Evolutionary conservation across 1,139 yeast species (phyloP).

Genomic region (Saccharomycopsis hybrid): DNA sequence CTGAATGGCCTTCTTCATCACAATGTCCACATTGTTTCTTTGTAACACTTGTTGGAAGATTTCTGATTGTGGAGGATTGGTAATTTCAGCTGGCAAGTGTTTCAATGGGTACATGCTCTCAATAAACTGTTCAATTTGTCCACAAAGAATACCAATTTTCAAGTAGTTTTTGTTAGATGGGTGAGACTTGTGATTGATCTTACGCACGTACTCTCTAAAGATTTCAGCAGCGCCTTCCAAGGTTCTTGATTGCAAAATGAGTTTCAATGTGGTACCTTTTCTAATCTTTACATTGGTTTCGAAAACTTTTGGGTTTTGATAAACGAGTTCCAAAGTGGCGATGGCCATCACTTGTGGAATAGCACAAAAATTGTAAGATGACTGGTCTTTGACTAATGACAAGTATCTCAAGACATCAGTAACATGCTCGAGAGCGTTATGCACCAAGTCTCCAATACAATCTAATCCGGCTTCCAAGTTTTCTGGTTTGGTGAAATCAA

Average conservation of each 20-base stretch:
- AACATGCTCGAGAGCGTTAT: slow-evolving; percentile 73
- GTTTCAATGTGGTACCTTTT: slow-evolving; percentile 79
- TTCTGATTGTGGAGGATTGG: slow-evolving; percentile 33
- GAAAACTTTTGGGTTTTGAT: slow-evolving; percentile 72
- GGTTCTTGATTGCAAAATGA: slow-evolving; percentile 69
- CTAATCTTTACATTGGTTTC: slow-evolving; percentile 76
- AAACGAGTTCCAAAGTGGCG: slow-evolving; percentile 83
- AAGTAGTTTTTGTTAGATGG: slow-evolving; percentile 86
- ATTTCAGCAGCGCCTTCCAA: slow-evolving; percentile 69
- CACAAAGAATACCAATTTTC: slow-evolving; percentile 76
- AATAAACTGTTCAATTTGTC: slow-evolving; percentile 79
- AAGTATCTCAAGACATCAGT: slow-evolving; percentile 73
- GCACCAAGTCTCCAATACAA: slow-evolving; percentile 77
- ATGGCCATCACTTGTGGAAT: slow-evolving; percentile 99
- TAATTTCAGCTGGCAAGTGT: slow-evolving; percentile 37
- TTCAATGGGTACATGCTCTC: slow-evolving; percentile 61
- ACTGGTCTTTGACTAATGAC: slow-evolving; percentile 71
- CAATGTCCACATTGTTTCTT: slow-evolving; percentile 23
- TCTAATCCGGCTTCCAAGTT: slow-evolving; percentile 51
- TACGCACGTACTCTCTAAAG: slow-evolving; percentile 66
- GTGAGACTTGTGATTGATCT: slow-evolving; percentile 70
- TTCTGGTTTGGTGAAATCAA: slow-evolving; percentile 47
- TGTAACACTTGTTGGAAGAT: slow-evolving; percentile 33
- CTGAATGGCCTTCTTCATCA: slow-evolving; percentile 10
- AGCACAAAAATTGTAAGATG: slow-evolving; percentile 86